Percentiles rank a stretch among this genome's conserved stretches.
phyloP scores from a whole-genome alignment of 768 basidiomycete species.

The Kwoniella heveanensis region DNA sequence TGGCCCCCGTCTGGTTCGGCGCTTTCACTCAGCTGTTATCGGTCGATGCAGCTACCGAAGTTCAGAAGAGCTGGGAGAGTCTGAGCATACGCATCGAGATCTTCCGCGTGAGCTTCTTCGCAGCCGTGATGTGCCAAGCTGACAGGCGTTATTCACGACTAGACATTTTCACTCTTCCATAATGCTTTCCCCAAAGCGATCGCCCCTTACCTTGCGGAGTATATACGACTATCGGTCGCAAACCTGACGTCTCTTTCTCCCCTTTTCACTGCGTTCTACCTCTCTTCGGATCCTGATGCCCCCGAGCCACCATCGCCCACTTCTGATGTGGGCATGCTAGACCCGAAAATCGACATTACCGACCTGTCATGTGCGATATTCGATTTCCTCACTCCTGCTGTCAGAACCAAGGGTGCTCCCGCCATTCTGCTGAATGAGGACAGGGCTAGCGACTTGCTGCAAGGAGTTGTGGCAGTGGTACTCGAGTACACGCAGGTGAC shows the following conservation, averaged over 20 bases:
- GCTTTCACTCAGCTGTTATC: slow-evolving; percentile 78
- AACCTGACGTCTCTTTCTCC: slow-evolving; percentile 66
- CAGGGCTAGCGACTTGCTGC: slow-evolving; percentile 29
- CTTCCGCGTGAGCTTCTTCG: slow-evolving; percentile 67
- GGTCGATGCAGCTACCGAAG: slow-evolving; percentile 67
- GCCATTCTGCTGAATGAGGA: slow-evolving; percentile 64
- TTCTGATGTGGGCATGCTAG: slow-evolving; percentile 57
- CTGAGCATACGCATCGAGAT: slow-evolving; percentile 77
- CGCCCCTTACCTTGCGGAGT: slow-evolving; percentile 58
- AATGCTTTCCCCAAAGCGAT: slow-evolving; percentile 79
- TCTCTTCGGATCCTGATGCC: slow-evolving; percentile 54
- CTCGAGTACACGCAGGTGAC: slow-evolving; percentile 84
- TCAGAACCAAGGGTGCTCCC: slow-evolving; percentile 65
- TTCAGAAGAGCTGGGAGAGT: slow-evolving; percentile 75
- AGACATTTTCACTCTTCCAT: slow-evolving; percentile 80
- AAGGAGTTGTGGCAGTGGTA: slow-evolving; percentile 53
- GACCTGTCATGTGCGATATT: slow-evolving; percentile 76
- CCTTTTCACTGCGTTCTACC: slow-evolving; percentile 55
- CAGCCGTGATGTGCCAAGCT: neutral
- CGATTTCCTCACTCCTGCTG: slow-evolving; percentile 73
- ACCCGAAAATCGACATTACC: slow-evolving; percentile 66
- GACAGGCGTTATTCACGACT: neutral
- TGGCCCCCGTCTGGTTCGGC: slow-evolving; percentile 89
- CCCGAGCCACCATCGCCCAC: slow-evolving; percentile 62
- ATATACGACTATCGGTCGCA: slow-evolving; percentile 47